phyloP scores from a whole-genome alignment of 2,329 filamentous ascomycete species.

The Colletotrichum coccodes region DNA sequence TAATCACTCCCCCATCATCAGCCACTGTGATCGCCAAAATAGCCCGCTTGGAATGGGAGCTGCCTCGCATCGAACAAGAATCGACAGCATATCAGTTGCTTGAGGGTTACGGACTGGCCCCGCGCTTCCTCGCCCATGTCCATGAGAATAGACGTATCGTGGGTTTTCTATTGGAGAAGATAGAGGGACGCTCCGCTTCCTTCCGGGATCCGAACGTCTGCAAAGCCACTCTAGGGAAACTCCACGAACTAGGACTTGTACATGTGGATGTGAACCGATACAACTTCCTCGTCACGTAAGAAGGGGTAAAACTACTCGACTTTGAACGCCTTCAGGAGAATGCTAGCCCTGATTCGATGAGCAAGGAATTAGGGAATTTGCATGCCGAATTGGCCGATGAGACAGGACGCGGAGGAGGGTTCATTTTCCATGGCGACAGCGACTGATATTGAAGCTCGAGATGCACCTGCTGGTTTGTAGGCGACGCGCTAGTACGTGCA shows the following conservation, averaged over 20 bases:
- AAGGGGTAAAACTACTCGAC: constrained; percentile 42
- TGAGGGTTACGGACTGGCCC: constrained; percentile 42
- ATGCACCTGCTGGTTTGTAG: too few relatives aligned
- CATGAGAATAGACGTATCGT: constrained; percentile 46
- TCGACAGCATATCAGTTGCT: constrained; percentile 41
- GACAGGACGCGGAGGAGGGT: constrained; percentile 41
- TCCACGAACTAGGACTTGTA: constrained; percentile 42
- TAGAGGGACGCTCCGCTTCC: constrained; percentile 42
- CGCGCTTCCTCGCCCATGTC: constrained; percentile 48
- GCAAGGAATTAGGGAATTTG: constrained; percentile 41
- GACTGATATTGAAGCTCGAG: too few relatives aligned
- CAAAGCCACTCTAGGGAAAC: constrained; percentile 37
- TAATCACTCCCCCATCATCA: constrained; percentile 18
- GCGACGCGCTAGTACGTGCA: too few relatives aligned
- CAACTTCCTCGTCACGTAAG: constrained; percentile 47
- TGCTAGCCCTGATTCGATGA: constrained; percentile 37
- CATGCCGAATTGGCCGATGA: constrained; percentile 41
- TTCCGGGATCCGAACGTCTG: constrained; percentile 41
- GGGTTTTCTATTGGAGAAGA: constrained; percentile 47
- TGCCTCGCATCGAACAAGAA: constrained; percentile 44
- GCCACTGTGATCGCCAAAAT: constrained; percentile 42
- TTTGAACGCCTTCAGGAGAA: constrained; percentile 41
- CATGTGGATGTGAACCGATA: constrained; percentile 50
- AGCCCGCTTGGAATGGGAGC: constrained; percentile 45
- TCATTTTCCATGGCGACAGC: constrained; percentile 24